These are phyloP conservation scores for Penstemon barbatus DNA, from an alignment of 257 asterid genomes.

Conservation along the genomic window DNA sequence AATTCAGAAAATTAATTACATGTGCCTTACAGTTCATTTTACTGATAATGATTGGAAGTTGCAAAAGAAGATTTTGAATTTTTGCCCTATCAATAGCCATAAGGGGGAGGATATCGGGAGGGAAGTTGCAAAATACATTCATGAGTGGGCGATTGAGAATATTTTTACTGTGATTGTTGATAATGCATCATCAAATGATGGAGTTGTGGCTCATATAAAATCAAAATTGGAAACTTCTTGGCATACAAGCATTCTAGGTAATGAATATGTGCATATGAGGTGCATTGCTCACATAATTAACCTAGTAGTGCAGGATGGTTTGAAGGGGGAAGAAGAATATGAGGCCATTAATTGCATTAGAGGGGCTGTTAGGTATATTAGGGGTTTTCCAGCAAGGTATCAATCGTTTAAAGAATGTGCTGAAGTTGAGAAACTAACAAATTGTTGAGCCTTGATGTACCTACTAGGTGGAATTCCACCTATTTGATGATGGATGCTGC, in stretches of 20 bases:
- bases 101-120: background rate
- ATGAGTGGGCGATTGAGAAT: background rate
- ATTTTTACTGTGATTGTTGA: background rate
- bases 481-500: slow-evolving; percentile 20
- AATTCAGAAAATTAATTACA: background rate
- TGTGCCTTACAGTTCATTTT: background rate
- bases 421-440: background rate
- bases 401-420: background rate
- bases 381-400: background rate
- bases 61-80: background rate
- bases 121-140: background rate
- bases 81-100: background rate
- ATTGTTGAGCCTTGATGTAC: slow-evolving; percentile 2
- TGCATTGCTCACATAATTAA: slow-evolving; percentile 7
- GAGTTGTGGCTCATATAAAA: background rate
- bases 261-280: background rate
- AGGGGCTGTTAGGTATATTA: background rate
- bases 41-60: background rate
- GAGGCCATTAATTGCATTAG: background rate
- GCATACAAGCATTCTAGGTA: background rate
- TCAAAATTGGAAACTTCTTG: background rate
- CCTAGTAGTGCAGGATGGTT: too few species aligned
- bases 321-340: background rate
- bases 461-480: slow-evolving; percentile 18
- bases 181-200: slow-evolving; percentile 12